A percentile compares a stretch with the other conserved stretches of the same genome.
These are phyloP conservation scores for Saccharomycopsis olivae DNA, from an alignment of 805 yeast species.

Conservation along the genomic window DNA sequence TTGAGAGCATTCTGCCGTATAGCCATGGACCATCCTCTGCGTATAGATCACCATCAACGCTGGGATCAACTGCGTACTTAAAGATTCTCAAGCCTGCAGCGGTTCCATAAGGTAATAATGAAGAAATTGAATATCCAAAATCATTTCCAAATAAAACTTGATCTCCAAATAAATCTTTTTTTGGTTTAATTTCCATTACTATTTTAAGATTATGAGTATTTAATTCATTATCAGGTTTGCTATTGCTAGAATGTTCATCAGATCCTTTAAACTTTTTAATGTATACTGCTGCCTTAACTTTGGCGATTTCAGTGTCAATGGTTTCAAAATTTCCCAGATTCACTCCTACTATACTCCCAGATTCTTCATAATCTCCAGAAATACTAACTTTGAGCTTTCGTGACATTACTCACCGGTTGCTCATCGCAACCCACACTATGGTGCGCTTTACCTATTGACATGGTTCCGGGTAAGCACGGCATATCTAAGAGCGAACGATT, in stretches of 20 bases:
- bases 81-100: constrained; percentile 47
- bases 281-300: constrained; percentile 23
- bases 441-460: too few species aligned
- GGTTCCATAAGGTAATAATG: constrained; percentile 45
- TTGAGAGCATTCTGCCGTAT: constrained; percentile 50
- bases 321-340: neutral
- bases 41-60: constrained; percentile 52
- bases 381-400: too few species aligned
- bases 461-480: too few species aligned
- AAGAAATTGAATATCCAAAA: constrained; percentile 46
- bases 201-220: constrained; percentile 31
- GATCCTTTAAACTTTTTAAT: constrained; percentile 40
- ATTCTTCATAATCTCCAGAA: neutral
- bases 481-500: too few species aligned
- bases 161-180: constrained; percentile 32
- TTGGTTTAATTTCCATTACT: constrained; percentile 22
- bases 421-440: too few species aligned
- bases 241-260: constrained; percentile 26
- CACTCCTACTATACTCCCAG: neutral
- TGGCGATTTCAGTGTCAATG: neutral
- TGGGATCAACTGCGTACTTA: constrained; percentile 50
- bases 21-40: constrained; percentile 47
- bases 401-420: too few species aligned
- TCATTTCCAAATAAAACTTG: constrained; percentile 63
- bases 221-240: constrained; percentile 26